Evolutionary conservation across 805 yeast species (phyloP), one percentile per base, ranked within the genome.

Genomic region (Scheffersomyces amazonensis): DNA sequence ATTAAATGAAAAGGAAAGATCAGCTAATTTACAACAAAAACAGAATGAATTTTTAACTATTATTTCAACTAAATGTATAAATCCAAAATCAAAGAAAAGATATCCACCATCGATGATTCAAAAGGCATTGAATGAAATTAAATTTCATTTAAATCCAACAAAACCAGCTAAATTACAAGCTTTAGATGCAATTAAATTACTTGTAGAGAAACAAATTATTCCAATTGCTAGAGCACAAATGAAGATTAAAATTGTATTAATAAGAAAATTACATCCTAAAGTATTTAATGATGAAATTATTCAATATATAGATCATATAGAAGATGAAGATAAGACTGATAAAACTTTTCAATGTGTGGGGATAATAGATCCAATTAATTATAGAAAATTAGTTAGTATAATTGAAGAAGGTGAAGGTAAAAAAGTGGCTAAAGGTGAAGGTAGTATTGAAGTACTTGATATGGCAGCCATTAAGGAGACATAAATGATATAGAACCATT

Each of bases 71-170:
- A 89, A 88, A 59, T 90, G 97, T 56, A 83, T 93, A 34, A 93
- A 93, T 49, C 98, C 99, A 4, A 78, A 75, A 39, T 81, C 91
- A 2, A 84, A 84, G 56, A 87, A 90, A 56, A 81, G 97, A 53
- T 93, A 93, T 53, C 96, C 99, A 0, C 93, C 96, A 9, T 78
- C 95, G 1, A 90, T 93, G 83, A 85, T 93, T 41, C 93, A 87
- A 46, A 93, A 93, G 63, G 87, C 90, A 0, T 66, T 93, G 39
- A 71, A 73, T 30, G 87, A 84, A 50, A 60, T 89, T 36, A 90
- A 88, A 47, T 87, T 85, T 60, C 89, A 88, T 56, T 75, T 87
- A 47, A 79, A 79, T 15, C 74, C 90, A 16, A 76, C 75, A 35
- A 84, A 83, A 48, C 75, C 87, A 5, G 86, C 96, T 20, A 93